Conservation (phyloP, 306 rosid genomes). For the Citrullus colocynthis region DNA sequence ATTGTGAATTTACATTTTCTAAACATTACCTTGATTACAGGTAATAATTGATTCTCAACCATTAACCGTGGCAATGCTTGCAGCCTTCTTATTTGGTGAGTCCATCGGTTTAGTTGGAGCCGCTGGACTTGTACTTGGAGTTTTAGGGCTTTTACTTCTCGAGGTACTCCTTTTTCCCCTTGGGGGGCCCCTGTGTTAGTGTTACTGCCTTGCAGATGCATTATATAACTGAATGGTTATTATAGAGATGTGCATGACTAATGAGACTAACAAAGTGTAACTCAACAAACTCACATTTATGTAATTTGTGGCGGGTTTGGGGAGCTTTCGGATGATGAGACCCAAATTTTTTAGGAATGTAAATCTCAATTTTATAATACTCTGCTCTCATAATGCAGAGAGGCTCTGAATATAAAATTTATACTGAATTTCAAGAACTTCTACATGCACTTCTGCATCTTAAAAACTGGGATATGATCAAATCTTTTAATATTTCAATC, state of each 20-base stretch:
- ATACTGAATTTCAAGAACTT: background rate
- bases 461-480: background rate
- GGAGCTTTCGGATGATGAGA: background rate
- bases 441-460: background rate
- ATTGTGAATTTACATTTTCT: background rate
- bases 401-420: background rate
- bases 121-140: slow-evolving; percentile 82
- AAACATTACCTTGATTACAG: slow-evolving; percentile 20
- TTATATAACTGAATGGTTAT: background rate
- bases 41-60: slow-evolving; percentile 96
- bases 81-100: slow-evolving; percentile 79
- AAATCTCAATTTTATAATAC: background rate
- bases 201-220: background rate
- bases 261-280: background rate
- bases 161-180: slow-evolving; percentile 39
- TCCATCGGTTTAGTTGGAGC: slow-evolving; percentile 80
- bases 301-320: background rate
- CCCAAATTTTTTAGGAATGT: background rate
- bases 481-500: background rate
- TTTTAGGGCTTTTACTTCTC: slow-evolving; percentile 68
- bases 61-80: slow-evolving; percentile 86
- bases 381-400: background rate
- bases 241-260: background rate
- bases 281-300: background rate
- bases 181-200: background rate